A percentile compares a stretch with the other conserved stretches of the same genome.
These are phyloP conservation scores for Sporothrix sp. DNA, from an alignment of 2,329 filamentous ascomycete genomes.

Conservation along the genomic window DNA sequence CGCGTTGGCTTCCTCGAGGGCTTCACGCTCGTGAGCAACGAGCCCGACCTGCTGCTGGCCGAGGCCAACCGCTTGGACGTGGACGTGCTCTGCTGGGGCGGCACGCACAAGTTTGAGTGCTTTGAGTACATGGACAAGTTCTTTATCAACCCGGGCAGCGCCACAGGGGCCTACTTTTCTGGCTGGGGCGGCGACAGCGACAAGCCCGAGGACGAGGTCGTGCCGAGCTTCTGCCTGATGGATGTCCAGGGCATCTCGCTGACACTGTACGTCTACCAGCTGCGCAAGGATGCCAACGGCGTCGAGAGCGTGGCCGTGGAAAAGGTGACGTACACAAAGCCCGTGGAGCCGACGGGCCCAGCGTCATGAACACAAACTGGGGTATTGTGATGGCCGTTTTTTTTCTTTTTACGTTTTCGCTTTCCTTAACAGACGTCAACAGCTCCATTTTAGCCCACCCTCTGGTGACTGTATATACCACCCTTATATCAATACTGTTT, in stretches of 20 bases:
- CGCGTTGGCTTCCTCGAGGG: slow-evolving; percentile 59
- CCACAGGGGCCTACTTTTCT: slow-evolving; percentile 52
- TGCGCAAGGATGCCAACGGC: slow-evolving; percentile 67
- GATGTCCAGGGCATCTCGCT: slow-evolving; percentile 96
- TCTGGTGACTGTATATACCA: slow-evolving; percentile 9
- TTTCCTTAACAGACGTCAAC: neutral
- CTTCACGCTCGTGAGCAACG: slow-evolving; percentile 57
- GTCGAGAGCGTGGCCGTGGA: slow-evolving; percentile 73
- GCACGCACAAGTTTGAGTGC: slow-evolving; percentile 58
- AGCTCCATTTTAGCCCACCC: neutral
- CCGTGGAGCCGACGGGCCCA: slow-evolving; percentile 47
- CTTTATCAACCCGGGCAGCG: slow-evolving; percentile 60
- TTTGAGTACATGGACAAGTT: slow-evolving; percentile 69
- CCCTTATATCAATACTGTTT: neutral
- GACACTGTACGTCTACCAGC: slow-evolving; percentile 87
- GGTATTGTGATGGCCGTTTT: neutral
- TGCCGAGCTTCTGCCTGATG: slow-evolving; percentile 93
- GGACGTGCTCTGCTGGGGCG: slow-evolving; percentile 59
- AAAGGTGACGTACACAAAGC: slow-evolving; percentile 79
- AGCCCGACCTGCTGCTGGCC: slow-evolving; percentile 56
- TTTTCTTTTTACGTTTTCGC: neutral
- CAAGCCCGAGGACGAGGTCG: slow-evolving; percentile 68
- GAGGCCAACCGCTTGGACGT: slow-evolving; percentile 60
- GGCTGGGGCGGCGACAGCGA: slow-evolving; percentile 54
- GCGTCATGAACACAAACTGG: slow-evolving; percentile 31